Evolutionary conservation across 371 early-diverging fungal species (phyloP), one percentile per base, ranked within the genome.

Genomic region (Syncephalastrum contaminatum): DNA sequence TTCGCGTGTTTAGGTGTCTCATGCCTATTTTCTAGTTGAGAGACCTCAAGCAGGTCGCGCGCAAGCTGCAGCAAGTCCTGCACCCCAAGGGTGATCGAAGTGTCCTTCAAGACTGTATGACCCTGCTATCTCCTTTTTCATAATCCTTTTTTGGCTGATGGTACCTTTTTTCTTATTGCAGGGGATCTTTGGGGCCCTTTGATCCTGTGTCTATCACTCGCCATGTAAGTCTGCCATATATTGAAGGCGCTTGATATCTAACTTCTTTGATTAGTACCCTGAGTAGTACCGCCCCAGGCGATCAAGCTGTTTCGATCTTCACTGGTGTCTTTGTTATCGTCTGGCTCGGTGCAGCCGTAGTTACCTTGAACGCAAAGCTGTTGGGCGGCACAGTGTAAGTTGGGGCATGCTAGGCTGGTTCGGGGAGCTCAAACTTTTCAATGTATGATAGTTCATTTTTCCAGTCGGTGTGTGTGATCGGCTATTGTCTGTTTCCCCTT

Each of bases 131-230:
- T 12, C 8, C 36, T 30, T 30, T 5, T 30, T 30, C 12, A 2
- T 30, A 1, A 1, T 30, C 30, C 10, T 30, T 30, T 5, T 30
- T 30, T 20, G 20, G 4, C n/a, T 43, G 19, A 20, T 22, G 20
- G 8, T 19, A 55, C 14, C 16, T 43, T 27, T 43, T 39, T 43
- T 30, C 19, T 43, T 13, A n/a, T 30, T 44, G 20, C 64, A 91
- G 92, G 95, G 94, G 97, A 96, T 74, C 77, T 95, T 20, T 97
- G 97, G 97, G 97, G 97, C 7, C 97, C 97, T 18, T 77, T 97
- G 49, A 74, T 97, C 48, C 81, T 97, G 60, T 96, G 96, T 62
- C 73, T 95, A 51, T 75, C 85, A 7, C 71, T 97, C 53, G 92
- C 97, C 13, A 82, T 93, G 70, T 69, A 65, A 55, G 65, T 53